Evolutionary conservation across 2,329 filamentous ascomycete species (phyloP).

Genomic region (Neopestalotiopsis clavispora): DNA sequence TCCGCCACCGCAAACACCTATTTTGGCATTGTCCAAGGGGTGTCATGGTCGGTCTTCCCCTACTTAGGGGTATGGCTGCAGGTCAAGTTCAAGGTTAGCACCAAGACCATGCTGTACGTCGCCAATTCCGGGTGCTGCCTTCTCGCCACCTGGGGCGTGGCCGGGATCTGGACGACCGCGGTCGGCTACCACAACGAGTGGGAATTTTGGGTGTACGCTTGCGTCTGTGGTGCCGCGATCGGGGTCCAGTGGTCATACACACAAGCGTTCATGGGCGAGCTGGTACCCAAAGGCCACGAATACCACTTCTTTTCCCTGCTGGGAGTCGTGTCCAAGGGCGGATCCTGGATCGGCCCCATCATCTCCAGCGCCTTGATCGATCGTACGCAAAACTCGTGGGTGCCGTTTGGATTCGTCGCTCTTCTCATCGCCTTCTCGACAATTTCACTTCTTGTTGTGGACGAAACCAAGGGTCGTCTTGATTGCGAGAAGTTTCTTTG

Average conservation of each 20-base stretch:
- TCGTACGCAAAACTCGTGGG: constrained; percentile 7
- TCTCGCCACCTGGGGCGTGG: not conserved
- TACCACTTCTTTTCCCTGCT: constrained; percentile 12
- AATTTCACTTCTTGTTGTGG: not conserved
- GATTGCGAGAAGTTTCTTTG: not conserved
- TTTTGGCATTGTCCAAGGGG: constrained; percentile 11
- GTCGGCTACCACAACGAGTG: constrained; percentile 13
- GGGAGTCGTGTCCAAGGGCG: constrained; percentile 11
- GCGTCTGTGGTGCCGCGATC: not conserved
- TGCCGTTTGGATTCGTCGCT: constrained; percentile 1
- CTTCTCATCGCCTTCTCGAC: not conserved
- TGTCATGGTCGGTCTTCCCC: constrained; percentile 6
- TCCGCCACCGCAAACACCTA: constrained; percentile 10
- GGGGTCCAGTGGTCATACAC: constrained; percentile 9
- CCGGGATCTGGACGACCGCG: constrained; percentile 5
- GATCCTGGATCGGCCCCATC: constrained; percentile 16
- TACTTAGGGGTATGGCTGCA: not conserved
- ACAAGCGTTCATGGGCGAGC: constrained; percentile 6
- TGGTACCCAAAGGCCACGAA: constrained; percentile 14
- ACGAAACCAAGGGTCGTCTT: not conserved
- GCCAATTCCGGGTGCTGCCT: not conserved
- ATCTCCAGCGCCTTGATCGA: constrained; percentile 15
- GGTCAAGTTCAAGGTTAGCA: not conserved
- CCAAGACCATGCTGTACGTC: not conserved
- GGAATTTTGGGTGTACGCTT: constrained; percentile 9